Evolutionary conservation across 192 early-diverging fungal species (phyloP), one percentile per base, ranked within the genome.

Genomic region (Podochytrium sp.): DNA sequence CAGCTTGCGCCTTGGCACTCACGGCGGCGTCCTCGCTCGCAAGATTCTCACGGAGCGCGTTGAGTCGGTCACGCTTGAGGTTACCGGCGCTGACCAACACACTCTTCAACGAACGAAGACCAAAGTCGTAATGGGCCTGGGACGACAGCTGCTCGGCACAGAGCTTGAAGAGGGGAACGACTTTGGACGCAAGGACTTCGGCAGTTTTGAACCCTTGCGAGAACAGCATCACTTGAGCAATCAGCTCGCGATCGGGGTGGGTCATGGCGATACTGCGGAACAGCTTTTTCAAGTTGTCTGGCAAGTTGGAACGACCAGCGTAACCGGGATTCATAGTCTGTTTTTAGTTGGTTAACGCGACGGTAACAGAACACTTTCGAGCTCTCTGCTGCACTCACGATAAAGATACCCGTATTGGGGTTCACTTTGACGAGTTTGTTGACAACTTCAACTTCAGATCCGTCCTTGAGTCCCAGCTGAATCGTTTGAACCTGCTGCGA

Each of bases 261-360:
- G 96, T 99, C 98, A 99, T 99, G 38, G 97, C 97, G 66, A 99
- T 92, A 76, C 92, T 94, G 35, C 98, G 85, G 93, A 99, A 99
- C 58, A 99, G 87, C 85, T 98, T 99, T 82, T 96, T 98, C 70
- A 99, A 79, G 64, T 99, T 99, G 78, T 99, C 98, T 2, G 98
- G 98, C 62, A 99, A 83, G 72, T 98, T 97, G 35, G 96, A 97
- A 35, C 98, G 91, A 10, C 97, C 97, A 32, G 96, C 96, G 83
- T 99, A 99, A 30, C 97, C 97, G 29, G 97, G 97, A 80, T 99
- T 99, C 96, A 98, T 98, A 40, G 97, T 18, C 16, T 98, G 71
- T 98, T 97, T 77, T 98, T 97, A 68, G 96, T 92, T 60, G 77
- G 18, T 65, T 33, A 77, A 42, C 32, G 7, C 29, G 6, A 53